A percentile compares a stretch with the other conserved stretches of the same genome.
phyloP scores from a whole-genome alignment of 2,329 filamentous ascomycete genomes.

The Ophiostoma himal-ulmi region DNA sequence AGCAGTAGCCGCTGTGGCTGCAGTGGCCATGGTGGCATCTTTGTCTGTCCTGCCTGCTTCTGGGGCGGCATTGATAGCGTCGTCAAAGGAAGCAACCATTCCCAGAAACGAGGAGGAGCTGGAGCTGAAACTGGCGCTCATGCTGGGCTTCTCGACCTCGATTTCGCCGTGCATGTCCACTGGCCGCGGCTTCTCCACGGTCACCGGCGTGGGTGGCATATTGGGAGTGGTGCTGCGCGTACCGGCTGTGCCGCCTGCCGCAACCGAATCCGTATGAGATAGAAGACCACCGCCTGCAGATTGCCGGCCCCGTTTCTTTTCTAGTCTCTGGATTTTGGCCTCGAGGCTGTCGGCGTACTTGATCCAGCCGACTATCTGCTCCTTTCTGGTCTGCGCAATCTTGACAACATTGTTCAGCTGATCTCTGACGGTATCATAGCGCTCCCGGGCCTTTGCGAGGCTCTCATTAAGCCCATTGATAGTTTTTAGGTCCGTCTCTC shows the following conservation, averaged over 20 bases:
- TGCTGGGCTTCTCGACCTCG: constrained; percentile 15
- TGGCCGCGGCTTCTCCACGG: not conserved
- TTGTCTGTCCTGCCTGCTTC: not conserved
- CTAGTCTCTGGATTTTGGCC: constrained; percentile 40
- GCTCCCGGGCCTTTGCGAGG: constrained; percentile 24
- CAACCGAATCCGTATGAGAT: not conserved
- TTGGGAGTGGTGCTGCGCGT: not conserved
- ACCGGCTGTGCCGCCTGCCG: not conserved
- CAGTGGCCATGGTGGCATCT: not conserved
- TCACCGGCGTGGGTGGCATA: not conserved
- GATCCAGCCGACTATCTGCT: constrained; percentile 42
- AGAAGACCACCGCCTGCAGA: not conserved
- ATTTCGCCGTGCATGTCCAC: not conserved
- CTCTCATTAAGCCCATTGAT: constrained; percentile 13
- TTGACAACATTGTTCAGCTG: constrained; percentile 38
- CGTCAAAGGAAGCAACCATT: not conserved
- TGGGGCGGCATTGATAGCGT: not conserved
- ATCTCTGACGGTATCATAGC: constrained; percentile 12
- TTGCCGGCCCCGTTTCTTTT: constrained; percentile 31
- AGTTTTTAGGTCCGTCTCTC: not conserved
- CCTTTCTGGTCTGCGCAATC: constrained; percentile 38
- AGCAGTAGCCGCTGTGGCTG: not conserved
- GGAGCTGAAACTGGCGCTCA: constrained; percentile 20
- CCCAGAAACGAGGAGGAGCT: constrained; percentile 17
- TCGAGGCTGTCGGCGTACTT: constrained; percentile 41